A percentile compares a stretch with the other conserved stretches of the same genome.
These are phyloP conservation scores for Penicillium tannophilum DNA, from an alignment of 495 filamentous ascomycete species.

Conservation along the genomic window DNA sequence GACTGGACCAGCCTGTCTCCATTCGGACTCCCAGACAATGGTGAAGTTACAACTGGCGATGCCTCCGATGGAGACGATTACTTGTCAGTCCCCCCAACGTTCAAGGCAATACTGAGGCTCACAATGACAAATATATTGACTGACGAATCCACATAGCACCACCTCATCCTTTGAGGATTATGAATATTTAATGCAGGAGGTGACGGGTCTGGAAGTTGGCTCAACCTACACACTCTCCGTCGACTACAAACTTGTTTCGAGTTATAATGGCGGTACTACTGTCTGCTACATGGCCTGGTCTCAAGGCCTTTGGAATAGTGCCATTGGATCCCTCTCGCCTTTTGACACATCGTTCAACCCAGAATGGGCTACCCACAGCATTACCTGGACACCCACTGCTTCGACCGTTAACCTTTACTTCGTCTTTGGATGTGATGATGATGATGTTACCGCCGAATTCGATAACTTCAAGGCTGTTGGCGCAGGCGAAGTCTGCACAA, in stretches of 20 bases:
- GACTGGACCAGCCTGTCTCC: background rate
- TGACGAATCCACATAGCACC: background rate
- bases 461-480: background rate
- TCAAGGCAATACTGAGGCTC: background rate
- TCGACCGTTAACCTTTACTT: background rate
- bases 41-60: background rate
- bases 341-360: background rate
- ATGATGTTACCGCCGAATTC: background rate
- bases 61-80: slow-evolving; percentile 1
- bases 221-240: background rate
- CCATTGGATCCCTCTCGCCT: too few species aligned
- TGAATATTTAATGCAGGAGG: background rate
- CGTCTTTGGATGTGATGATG: background rate
- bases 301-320: background rate
- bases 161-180: background rate
- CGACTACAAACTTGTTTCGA: background rate
- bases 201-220: background rate
- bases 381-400: background rate
- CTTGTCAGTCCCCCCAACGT: background rate
- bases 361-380: slow-evolving; percentile 1
- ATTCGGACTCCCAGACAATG: too few species aligned
- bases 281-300: background rate
- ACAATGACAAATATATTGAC: background rate
- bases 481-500: background rate
- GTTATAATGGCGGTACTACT: too few species aligned